Evolutionary conservation across 2,329 filamentous ascomycete species (phyloP), one percentile per base, ranked within the genome.

Genomic region (Parastagonospora nodorum): DNA sequence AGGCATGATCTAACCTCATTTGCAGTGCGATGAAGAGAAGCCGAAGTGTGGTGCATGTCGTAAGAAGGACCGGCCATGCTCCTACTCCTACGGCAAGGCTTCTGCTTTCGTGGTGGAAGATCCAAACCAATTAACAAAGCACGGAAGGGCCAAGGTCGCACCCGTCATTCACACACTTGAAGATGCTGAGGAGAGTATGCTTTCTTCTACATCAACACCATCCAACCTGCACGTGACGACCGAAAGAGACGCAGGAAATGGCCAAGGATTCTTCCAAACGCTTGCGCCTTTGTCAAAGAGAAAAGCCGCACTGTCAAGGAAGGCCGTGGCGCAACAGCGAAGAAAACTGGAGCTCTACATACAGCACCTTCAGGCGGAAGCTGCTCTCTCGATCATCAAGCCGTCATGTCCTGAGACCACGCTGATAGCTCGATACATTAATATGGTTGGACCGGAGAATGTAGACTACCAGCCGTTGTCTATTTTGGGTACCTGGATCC

Each of bases 71-170:
- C 55, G 67, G 2, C 54, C 55, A 50, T 70, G 67, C 31, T 48
- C 49, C 8, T 70, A 69, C 32, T 61, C 57, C 2, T 69, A 64
- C 40, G 66, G 67, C 30, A 68, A 58, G 24, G 50, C 56, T 10
- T 61, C 63, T 7, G 66, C 60, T 8, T 60, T 69, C 15, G 60
- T 69, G 8, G 50, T 63, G 10, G 58, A 69, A 38, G 67, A 69
- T 27, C 65, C 65, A 7, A 67, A 60, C 12, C 61, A 66, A 29
- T 45, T 68, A 37, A 67, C 65, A 8, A 69, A 68, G 44, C 59
- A 69, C 32, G 67, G 66, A 14, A 67, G 58, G 48, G 56, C 62
- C 0, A 67, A 45, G 11, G 40, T 51, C 10, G 41, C 56, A 3
- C 55, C 57, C 8, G 8, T 59, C 1, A 28, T 65, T 1, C 61